These are phyloP conservation scores for Candida nonsorbophila DNA, from an alignment of 805 yeast species.

Conservation along the genomic window DNA sequence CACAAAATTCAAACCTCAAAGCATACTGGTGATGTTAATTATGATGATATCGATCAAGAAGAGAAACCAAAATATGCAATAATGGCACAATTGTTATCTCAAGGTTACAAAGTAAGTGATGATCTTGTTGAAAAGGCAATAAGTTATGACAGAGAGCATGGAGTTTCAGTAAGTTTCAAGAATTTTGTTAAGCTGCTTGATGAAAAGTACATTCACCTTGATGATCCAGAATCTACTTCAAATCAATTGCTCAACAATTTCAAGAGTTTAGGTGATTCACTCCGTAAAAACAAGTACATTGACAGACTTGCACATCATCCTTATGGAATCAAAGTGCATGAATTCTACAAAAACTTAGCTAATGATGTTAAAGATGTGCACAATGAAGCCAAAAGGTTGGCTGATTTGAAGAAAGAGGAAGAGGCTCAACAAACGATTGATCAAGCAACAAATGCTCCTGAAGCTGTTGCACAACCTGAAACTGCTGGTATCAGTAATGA, in stretches of 20 bases:
- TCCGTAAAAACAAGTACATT: constrained; percentile 30
- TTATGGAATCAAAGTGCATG: constrained; percentile 56
- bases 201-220: constrained; percentile 51
- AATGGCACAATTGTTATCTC: constrained; percentile 67
- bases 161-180: constrained; percentile 52
- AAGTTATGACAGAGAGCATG: constrained; percentile 60
- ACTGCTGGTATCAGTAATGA: too few relatives aligned
- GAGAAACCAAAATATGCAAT: constrained; percentile 72
- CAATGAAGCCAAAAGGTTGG: constrained; percentile 67
- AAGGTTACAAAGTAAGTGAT: constrained; percentile 70
- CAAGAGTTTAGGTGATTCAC: constrained; percentile 29
- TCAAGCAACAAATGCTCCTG: too few relatives aligned
- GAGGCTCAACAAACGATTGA: constrained; percentile 4
- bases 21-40: constrained; percentile 22
- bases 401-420: constrained; percentile 47
- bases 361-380: constrained; percentile 62
- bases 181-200: constrained; percentile 52
- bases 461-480: constrained; percentile 4
- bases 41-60: constrained; percentile 62
- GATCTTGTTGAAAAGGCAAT: constrained; percentile 54
- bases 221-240: constrained; percentile 44
- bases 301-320: constrained; percentile 42
- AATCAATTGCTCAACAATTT: constrained; percentile 28
- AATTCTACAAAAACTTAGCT: constrained; percentile 52
- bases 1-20: constrained; percentile 13